phyloP scores from a whole-genome alignment of 1,284 basidiomycete genomes.

The Melampsora americana region DNA sequence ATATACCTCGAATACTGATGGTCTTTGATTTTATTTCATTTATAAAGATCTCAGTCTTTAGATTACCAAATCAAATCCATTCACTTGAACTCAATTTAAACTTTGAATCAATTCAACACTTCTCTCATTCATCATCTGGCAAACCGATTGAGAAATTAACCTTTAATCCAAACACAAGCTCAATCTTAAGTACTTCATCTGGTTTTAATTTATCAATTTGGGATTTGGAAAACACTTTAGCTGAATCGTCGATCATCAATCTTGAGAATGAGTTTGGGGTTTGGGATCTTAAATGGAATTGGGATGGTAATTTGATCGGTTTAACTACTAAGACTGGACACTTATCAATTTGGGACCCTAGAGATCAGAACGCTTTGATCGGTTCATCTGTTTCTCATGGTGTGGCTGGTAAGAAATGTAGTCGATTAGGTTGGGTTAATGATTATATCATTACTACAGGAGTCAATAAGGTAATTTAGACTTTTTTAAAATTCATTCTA shows the following conservation, averaged over 20 bases:
- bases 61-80: constrained; percentile 21
- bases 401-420: constrained; percentile 52
- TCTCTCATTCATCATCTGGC: constrained; percentile 22
- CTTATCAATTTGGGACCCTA: constrained; percentile 40
- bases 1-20: no score
- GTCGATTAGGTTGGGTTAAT: constrained; percentile 51
- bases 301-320: constrained; percentile 26
- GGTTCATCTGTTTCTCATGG: constrained; percentile 31
- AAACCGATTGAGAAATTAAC: constrained; percentile 52
- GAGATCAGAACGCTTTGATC: not conserved
- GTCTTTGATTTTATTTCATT: no score
- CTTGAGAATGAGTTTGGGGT: constrained; percentile 53
- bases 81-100: not conserved
- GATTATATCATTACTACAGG: constrained; percentile 55
- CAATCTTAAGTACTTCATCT: constrained; percentile 52
- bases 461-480: constrained; percentile 51
- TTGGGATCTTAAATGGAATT: constrained; percentile 48
- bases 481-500: not conserved
- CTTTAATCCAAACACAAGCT: constrained; percentile 55
- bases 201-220: constrained; percentile 51
- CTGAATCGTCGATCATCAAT: constrained; percentile 46
- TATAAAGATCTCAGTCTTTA: constrained; percentile 39
- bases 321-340: constrained; percentile 41
- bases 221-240: constrained; percentile 49
- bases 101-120: constrained; percentile 5